Conservation (phyloP, 345 rosid species). For the Rhizophora mangle region DNA sequence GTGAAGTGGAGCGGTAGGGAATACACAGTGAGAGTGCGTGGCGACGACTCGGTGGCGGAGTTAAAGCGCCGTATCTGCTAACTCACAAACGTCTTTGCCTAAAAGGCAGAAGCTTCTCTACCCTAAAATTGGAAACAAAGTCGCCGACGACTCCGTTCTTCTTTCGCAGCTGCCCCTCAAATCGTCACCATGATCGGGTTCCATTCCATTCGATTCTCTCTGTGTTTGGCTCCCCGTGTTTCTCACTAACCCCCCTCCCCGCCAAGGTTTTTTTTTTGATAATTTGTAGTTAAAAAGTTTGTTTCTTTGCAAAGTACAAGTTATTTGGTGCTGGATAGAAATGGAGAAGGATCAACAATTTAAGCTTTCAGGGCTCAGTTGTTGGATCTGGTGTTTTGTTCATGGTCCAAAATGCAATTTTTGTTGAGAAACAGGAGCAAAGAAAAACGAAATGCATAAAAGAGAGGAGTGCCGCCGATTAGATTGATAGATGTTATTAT, state of each 20-base stretch:
- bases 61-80: constrained; percentile 88
- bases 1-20: constrained; percentile 96
- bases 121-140: constrained; percentile 81
- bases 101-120: constrained; percentile 95
- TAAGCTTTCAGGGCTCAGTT: too few species aligned
- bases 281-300: too few species aligned
- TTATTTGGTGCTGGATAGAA: too few species aligned
- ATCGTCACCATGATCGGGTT: constrained; percentile 94
- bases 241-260: neutral
- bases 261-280: neutral
- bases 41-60: constrained; percentile 86
- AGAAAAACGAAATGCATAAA: too few species aligned
- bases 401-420: too few species aligned
- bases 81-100: constrained; percentile 73
- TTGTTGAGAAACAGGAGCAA: too few species aligned
- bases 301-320: too few species aligned
- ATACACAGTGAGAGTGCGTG: constrained; percentile 77
- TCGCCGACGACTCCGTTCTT: constrained; percentile 68
- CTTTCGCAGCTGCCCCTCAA: constrained; percentile 78
- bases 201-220: neutral
- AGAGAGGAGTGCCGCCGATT: too few species aligned
- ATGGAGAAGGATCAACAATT: too few species aligned
- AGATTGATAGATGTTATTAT: too few species aligned
- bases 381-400: too few species aligned
- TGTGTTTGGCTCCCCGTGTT: neutral